Evolutionary conservation across 2,329 filamentous ascomycete genomes (phyloP).

Genomic region (Fusarium burgessii): DNA sequence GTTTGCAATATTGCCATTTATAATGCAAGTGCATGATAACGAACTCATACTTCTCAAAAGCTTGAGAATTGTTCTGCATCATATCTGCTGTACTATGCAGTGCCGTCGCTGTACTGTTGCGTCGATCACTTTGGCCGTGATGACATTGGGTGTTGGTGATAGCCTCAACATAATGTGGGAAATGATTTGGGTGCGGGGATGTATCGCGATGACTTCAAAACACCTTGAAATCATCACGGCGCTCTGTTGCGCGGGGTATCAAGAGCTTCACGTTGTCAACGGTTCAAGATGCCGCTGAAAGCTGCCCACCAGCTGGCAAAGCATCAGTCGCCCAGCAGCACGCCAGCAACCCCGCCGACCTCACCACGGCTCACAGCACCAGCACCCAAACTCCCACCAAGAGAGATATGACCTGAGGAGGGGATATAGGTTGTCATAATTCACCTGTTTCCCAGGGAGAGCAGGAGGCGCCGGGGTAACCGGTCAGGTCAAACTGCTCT

Average conservation of each 20-base stretch:
- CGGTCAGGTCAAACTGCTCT: slow-evolving; percentile 48
- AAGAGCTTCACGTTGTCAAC: slow-evolving; percentile 19
- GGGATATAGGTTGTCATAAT: slow-evolving; percentile 21
- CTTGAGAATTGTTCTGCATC: not conserved
- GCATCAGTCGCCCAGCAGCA: not conserved
- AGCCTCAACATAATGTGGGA: slow-evolving; percentile 3
- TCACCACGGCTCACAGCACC: slow-evolving; percentile 2
- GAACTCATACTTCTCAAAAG: not conserved
- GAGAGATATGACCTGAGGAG: slow-evolving; percentile 1
- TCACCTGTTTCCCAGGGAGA: slow-evolving; percentile 14
- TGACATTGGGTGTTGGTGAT: slow-evolving; percentile 11
- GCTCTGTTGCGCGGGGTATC: not conserved
- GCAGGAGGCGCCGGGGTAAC: slow-evolving; percentile 45
- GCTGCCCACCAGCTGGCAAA: slow-evolving; percentile 2
- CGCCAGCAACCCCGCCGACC: not conserved
- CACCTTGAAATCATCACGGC: slow-evolving; percentile 21
- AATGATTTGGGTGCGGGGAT: not conserved
- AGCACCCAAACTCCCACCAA: not conserved
- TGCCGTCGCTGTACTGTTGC: not conserved
- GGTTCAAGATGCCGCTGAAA: not conserved
- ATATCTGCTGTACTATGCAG: not conserved
- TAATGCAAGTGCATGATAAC: slow-evolving; percentile 16
- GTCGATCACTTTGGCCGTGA: slow-evolving; percentile 3
- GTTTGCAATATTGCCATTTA: not conserved
- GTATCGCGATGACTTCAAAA: slow-evolving; percentile 17